phyloP scores from a whole-genome alignment of 306 rosid species.

The Vigna radiata region DNA sequence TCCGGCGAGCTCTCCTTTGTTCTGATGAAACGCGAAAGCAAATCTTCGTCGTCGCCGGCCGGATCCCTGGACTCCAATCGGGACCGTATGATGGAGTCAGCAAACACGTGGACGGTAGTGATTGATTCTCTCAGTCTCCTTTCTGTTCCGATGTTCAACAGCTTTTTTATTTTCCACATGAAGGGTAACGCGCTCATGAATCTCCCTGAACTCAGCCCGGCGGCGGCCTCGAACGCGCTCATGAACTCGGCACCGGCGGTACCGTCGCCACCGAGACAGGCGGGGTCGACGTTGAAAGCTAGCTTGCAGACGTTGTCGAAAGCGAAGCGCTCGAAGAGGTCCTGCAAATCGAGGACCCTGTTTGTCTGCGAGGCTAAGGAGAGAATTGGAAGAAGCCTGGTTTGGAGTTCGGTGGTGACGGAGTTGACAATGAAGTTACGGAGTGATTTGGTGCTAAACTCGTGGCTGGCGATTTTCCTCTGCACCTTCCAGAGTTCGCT shows the following conservation, averaged over 20 bases:
- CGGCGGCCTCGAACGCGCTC: slow-evolving; percentile 72
- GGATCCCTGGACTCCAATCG: slow-evolving; percentile 46
- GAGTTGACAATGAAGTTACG: slow-evolving; percentile 60
- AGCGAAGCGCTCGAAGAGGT: slow-evolving; percentile 67
- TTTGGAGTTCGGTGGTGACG: slow-evolving; percentile 55
- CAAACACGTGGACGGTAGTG: slow-evolving; percentile 56
- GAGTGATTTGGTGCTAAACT: slow-evolving; percentile 70
- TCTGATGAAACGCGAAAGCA: slow-evolving; percentile 69
- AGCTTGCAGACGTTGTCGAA: slow-evolving; percentile 78
- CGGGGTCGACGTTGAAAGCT: slow-evolving; percentile 54
- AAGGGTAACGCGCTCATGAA: slow-evolving; percentile 35
- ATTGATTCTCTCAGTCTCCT: slow-evolving; percentile 54
- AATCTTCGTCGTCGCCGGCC: slow-evolving; percentile 36
- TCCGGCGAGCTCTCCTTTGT: slow-evolving; percentile 47
- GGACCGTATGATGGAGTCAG: slow-evolving; percentile 53
- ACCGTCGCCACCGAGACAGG: slow-evolving; percentile 59
- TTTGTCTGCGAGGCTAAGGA: slow-evolving; percentile 33
- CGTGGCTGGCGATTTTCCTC: slow-evolving; percentile 72
- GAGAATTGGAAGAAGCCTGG: slow-evolving; percentile 59
- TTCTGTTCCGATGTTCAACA: slow-evolving; percentile 58
- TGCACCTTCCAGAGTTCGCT: slow-evolving; percentile 66
- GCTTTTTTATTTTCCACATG: slow-evolving; percentile 44
- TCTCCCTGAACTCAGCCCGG: slow-evolving; percentile 54
- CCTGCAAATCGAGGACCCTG: slow-evolving; percentile 61
- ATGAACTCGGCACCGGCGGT: slow-evolving; percentile 55